Base-by-base conservation (phyloP, 2,329 filamentous ascomycete genomes). In the Sporothrix sp. region DNA sequence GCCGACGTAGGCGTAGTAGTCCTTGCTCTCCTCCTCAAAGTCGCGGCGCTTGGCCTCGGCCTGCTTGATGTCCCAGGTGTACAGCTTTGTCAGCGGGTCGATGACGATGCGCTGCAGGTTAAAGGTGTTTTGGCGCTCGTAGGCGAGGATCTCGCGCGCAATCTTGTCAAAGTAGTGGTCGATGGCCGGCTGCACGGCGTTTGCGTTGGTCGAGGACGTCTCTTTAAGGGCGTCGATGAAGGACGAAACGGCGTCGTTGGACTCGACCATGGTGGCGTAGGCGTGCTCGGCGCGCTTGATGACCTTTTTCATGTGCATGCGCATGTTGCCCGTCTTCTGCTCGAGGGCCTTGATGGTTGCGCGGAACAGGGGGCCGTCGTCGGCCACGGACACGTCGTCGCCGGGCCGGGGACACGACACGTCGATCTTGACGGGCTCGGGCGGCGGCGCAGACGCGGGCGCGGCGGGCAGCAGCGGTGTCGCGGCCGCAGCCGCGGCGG, bases 131-230 rank as follows among this genome's bases (percentile, higher is more conserved):
- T 86, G 81, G 55, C 82, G 82, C 67, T 98, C 90, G 63, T 96
- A 97, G 0, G 72, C 67, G 33, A 96, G 70, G 40, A 98, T 96
- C 63, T 97, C 88, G 54, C 84, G 82, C 3, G 91, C 90, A 58
- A 95, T 97, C 61, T 90, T 95, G 67, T 97, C 90, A 61, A 97
- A 98, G 65, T 98, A 98, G 66, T 98, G 90, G 56, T 98, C 93
- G 53, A 98, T 76, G 4, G 91, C 93, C 14, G 93, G 94, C 62
- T 95, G 88, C n/a, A 98, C 90, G 0, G 91, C 93, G 61, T 95
- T 95, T 44, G 89, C 86, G 63, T 97, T 97, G 11, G 90, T 95
- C 0, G 81, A 81, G 1, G 90, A 89, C 0, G 89, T 87, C 62
- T 97, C 93, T 55, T 84, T 81, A 28, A 98, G 71, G 4, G 91